Percentiles rank a stretch among this genome's conserved stretches.
These are phyloP conservation scores for Morella rubra DNA, from an alignment of 306 rosid species.

Conservation along the genomic window DNA sequence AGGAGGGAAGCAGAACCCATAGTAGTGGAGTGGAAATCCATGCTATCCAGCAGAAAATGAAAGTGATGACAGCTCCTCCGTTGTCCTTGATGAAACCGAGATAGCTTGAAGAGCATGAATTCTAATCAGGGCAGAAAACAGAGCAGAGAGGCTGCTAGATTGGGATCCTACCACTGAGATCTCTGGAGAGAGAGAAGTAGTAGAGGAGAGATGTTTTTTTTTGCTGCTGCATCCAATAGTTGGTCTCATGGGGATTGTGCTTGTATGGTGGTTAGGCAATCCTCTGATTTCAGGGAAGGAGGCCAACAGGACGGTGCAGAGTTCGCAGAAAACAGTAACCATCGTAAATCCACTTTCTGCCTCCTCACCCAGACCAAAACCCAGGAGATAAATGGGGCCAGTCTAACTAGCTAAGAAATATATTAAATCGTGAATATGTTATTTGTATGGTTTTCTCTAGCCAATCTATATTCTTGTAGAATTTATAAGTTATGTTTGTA, in stretches of 20 bases:
- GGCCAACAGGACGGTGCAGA: constrained; percentile 27
- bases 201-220: constrained; percentile 69
- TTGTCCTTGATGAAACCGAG: constrained; percentile 43
- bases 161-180: constrained; percentile 29
- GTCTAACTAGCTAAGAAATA: too few relatives aligned
- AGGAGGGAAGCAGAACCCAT: constrained; percentile 56
- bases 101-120: constrained; percentile 39
- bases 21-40: constrained; percentile 38
- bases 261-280: constrained; percentile 84
- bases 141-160: constrained; percentile 27
- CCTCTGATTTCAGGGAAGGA: constrained; percentile 50
- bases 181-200: constrained; percentile 44
- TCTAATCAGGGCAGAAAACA: constrained; percentile 29
- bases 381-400: too few relatives aligned
- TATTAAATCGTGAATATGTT: too few relatives aligned
- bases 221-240: constrained; percentile 94
- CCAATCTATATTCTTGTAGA: too few relatives aligned
- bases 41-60: constrained; percentile 38
- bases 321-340: constrained; percentile 37
- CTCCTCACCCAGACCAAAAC: constrained; percentile 43
- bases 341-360: constrained; percentile 31
- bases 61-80: constrained; percentile 45
- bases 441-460: constrained; percentile 32
- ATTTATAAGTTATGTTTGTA: too few relatives aligned
- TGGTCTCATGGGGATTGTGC: constrained; percentile 73